Evolutionary conservation across 768 basidiomycete genomes (phyloP), one percentile per base, ranked within the genome.

Genomic region (Russula vinacea): DNA sequence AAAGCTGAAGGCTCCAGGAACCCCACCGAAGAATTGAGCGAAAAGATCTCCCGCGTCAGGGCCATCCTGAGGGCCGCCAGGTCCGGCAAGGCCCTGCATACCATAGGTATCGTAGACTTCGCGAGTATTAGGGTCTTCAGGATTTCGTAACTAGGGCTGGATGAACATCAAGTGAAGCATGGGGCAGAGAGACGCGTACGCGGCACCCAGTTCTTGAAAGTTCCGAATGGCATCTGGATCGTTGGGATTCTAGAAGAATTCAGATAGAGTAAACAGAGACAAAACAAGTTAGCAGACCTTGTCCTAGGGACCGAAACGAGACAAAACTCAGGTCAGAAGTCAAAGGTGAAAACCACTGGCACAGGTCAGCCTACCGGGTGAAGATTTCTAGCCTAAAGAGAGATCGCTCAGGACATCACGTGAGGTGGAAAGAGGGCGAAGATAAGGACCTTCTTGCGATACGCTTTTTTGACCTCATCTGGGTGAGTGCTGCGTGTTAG

Each of bases 381-480:
- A 68, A 91, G 88, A 72, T 91, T 84, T 72, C 88, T 92, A 37
- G 93, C 93, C 89, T 94, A 70, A 5, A 58, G 62, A 64, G 37
- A 65, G 49, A 61, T 64, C 57, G 45, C 58, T 67, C 54, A 71
- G 67, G 67, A 71, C 49, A 53, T 61, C 55, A 67, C 67, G 65
- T 50, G 58, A 42, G 44, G 58, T 42, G 70, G 44, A 58, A 40
- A 71, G n/a, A 56, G 61, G 67, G 57, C 59, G 40, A 61, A 37
- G 39, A 73, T 70, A 69, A 77, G 58, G 60, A 92, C 93, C 86
- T 94, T 95, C 78, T 84, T 90, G 73, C 89, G 88, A 73, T 98
- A 98, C 17, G 94, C 94, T 72, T 90, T 92, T 77, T 94, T 95
- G 70, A 98, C 92, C 67, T 98, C 92, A 68, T 80, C 91, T 89